phyloP scores from a whole-genome alignment of 495 filamentous ascomycete species.

The Gamarada debralockiae region DNA sequence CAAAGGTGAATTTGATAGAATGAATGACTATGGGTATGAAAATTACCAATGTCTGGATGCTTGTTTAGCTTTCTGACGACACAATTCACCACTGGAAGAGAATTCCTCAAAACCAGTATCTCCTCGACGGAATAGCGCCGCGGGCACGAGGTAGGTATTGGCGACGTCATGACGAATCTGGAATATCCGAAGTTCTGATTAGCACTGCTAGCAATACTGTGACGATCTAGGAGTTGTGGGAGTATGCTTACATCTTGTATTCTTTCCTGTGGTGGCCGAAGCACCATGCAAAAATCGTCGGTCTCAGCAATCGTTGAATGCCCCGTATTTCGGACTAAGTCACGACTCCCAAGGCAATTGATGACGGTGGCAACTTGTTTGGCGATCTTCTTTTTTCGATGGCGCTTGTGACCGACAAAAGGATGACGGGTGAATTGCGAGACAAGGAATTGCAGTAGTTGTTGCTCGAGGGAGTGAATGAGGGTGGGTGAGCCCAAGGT shows the following conservation, averaged over 20 bases:
- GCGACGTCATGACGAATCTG: background rate
- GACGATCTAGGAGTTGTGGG: background rate
- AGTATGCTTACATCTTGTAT: background rate
- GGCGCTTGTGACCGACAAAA: background rate
- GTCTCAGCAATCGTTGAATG: background rate
- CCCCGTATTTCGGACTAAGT: background rate
- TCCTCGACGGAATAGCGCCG: conserved; percentile 16
- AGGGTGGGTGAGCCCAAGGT: no score
- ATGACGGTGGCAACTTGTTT: no score
- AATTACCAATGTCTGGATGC: conserved; percentile 20
- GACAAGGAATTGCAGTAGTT: background rate
- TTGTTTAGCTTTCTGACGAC: conserved; percentile 17
- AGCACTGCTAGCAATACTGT: background rate
- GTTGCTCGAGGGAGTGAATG: background rate
- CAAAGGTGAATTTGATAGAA: background rate
- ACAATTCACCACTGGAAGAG: conserved; percentile 9
- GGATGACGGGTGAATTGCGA: background rate
- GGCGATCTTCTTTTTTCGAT: no score
- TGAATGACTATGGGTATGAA: background rate
- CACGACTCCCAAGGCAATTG: background rate
- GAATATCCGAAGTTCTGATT: background rate
- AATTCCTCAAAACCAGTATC: conserved; percentile 10
- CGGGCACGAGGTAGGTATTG: background rate
- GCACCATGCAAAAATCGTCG: background rate
- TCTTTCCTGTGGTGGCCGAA: background rate